phyloP scores from a whole-genome alignment of 129 eudicot species.

The Deinandra increscens region DNA sequence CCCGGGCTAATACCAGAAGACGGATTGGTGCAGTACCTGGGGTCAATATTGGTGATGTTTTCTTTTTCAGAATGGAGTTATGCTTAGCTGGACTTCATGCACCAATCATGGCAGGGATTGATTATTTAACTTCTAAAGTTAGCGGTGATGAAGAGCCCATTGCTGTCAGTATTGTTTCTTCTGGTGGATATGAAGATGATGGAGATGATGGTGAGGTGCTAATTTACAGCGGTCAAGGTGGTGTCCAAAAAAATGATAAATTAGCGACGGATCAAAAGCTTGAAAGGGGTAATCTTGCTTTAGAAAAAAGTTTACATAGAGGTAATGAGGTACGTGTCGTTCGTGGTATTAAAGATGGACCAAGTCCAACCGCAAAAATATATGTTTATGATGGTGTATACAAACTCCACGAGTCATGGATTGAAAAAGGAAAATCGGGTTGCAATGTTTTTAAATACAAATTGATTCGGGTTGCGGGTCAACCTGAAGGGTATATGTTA shows the following conservation, averaged over 20 bases:
- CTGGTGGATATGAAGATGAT: conserved; percentile 60
- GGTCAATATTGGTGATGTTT: conserved; percentile 52
- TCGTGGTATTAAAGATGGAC: conserved; percentile 47
- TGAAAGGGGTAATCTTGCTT: conserved; percentile 63
- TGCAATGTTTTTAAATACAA: conserved; percentile 53
- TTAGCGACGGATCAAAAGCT: conserved; percentile 50
- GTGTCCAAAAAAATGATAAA: conserved; percentile 44
- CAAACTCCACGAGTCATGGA: conserved; percentile 53
- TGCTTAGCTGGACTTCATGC: conserved; percentile 56
- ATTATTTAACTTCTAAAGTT: conserved; percentile 37
- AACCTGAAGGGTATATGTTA: conserved; percentile 38
- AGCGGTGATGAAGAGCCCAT: conserved; percentile 46
- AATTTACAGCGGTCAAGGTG: conserved; percentile 40
- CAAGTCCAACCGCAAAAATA: conserved; percentile 32
- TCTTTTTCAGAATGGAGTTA: conserved; percentile 57
- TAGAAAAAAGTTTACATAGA: conserved; percentile 49
- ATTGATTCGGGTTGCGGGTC: conserved; percentile 47
- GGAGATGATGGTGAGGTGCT: conserved; percentile 39
- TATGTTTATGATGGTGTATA: conserved; percentile 58
- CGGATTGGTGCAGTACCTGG: conserved; percentile 50
- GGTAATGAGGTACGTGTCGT: conserved; percentile 53
- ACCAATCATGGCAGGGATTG: conserved; percentile 60
- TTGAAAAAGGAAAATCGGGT: conserved; percentile 57
- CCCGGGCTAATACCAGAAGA: conserved; percentile 48
- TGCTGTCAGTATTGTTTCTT: conserved; percentile 58